Evolutionary conservation across 108 stramenopile species (phyloP), one percentile per base, ranked within the genome.

Genomic region (Fragilaria radians): DNA sequence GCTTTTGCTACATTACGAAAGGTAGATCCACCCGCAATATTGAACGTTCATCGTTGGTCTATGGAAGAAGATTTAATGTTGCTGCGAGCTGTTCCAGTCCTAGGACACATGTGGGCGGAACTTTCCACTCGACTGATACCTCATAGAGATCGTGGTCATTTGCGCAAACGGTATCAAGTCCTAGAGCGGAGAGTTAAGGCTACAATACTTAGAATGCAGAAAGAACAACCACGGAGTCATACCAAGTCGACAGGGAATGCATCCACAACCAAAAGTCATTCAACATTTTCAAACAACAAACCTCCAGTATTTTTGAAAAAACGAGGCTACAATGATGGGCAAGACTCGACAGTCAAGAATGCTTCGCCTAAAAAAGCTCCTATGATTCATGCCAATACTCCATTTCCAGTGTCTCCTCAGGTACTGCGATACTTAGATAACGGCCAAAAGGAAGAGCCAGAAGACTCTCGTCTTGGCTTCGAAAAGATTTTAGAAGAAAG

Each of bases 1-100:
- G 63, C 57, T 24, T 51, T 80, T 22, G 46, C 55, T 4, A 67
- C 65, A 55, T 28, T 62, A 5, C 63, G 69, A 57, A 75, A 66
- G 14, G 87, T 84, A 17, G 61, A 59, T 21, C 74, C 87, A 30
- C 91, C 91, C 26, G 84, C 87, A 1, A 83, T 85, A 46, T 72
- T 87, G 53, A 88, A 86, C 53, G 83, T 93, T 30, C 85, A 93
- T 78, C 71, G 91, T 36, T 93, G 91, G 91, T 82, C 78, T 9
- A 45, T 93, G 51, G 85, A 89, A 65, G 91, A 93, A 61, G 91
- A 93, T 57, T 45, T 93, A 25, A 78, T 81, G 2, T 61, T 89
- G 5, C 70, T 93, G 27, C 80, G 81, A 61, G 87, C 88, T 3
- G 86, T 89, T 5, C 88, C 91, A 3, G 50, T 89, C 29, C 74